A percentile compares a stretch with the other conserved stretches of the same genome.
phyloP scores from a whole-genome alignment of 495 filamentous ascomycete species.

The Podospora bellae-mahoneyi region DNA sequence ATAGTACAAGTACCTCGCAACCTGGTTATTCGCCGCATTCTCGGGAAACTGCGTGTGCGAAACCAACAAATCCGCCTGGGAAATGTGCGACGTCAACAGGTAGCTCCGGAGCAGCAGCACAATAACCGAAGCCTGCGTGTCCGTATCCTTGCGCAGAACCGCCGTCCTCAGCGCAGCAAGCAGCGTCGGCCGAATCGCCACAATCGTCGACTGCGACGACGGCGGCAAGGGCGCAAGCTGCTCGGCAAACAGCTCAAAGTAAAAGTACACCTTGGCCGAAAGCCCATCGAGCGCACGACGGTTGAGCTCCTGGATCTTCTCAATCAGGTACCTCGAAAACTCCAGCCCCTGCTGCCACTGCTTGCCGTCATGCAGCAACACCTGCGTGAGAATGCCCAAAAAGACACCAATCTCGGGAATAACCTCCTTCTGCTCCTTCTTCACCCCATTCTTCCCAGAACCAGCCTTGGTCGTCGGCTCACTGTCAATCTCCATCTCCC shows the following conservation, averaged over 20 bases:
- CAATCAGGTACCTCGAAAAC: slow-evolving; percentile 77
- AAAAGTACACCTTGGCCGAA: slow-evolving; percentile 94
- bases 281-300: slow-evolving; percentile 91
- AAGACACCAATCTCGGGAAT: slow-evolving; percentile 92
- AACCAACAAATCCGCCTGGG: slow-evolving; percentile 92
- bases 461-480: slow-evolving; percentile 43
- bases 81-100: slow-evolving; percentile 91
- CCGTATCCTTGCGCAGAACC: slow-evolving; percentile 90
- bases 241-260: slow-evolving; percentile 92
- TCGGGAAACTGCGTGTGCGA: slow-evolving; percentile 91
- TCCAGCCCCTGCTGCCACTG: slow-evolving; percentile 71
- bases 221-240: slow-evolving; percentile 81
- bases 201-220: slow-evolving; percentile 76
- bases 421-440: slow-evolving; percentile 66
- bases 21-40: slow-evolving; percentile 94
- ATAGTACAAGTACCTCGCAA: slow-evolving; percentile 94
- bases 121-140: slow-evolving; percentile 92
- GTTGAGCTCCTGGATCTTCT: slow-evolving; percentile 82
- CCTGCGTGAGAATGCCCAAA: slow-evolving; percentile 82
- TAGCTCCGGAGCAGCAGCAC: slow-evolving; percentile 95
- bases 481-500: slow-evolving; percentile 77
- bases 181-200: slow-evolving; percentile 79
- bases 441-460: slow-evolving; percentile 43
- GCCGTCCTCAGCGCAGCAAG: slow-evolving; percentile 87
- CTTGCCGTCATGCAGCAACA: slow-evolving; percentile 82